phyloP scores from a whole-genome alignment of 2,329 filamentous ascomycete genomes.

The Cladorrhinum sp. region DNA sequence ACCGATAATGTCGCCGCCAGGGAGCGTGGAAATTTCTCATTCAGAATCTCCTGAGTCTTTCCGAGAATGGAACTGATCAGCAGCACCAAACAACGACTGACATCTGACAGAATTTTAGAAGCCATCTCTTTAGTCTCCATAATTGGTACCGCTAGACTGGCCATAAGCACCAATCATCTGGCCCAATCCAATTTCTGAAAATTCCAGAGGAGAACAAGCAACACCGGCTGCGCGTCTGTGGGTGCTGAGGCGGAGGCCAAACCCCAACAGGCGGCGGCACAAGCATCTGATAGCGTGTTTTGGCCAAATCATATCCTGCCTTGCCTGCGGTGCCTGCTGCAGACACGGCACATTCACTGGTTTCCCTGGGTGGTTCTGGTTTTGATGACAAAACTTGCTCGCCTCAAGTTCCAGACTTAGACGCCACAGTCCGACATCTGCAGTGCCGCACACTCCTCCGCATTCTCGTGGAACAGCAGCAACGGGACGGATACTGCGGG shows the following conservation, averaged over 20 bases:
- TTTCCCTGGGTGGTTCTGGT: neutral
- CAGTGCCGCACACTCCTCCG: neutral
- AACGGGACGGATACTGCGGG: neutral
- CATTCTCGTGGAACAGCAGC: neutral
- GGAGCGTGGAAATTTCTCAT: neutral
- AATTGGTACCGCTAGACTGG: neutral
- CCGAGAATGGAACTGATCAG: neutral
- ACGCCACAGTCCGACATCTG: neutral
- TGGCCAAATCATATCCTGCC: neutral
- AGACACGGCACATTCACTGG: too few relatives aligned
- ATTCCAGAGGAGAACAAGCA: neutral
- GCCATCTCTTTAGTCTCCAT: neutral
- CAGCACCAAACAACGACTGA: neutral
- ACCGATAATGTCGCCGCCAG: neutral
- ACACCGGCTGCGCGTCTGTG: neutral
- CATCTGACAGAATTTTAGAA: neutral
- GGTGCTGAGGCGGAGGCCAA: neutral
- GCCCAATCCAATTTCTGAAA: neutral
- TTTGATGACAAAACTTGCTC: neutral
- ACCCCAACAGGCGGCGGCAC: neutral
- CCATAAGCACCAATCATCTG: neutral
- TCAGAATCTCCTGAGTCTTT: neutral
- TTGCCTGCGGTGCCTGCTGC: neutral
- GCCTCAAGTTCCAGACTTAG: neutral
- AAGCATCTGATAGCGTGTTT: constrained; percentile 5